Base-by-base conservation (phyloP, 2,329 filamentous ascomycete species). In the Ophiostoma tasmaniense region DNA sequence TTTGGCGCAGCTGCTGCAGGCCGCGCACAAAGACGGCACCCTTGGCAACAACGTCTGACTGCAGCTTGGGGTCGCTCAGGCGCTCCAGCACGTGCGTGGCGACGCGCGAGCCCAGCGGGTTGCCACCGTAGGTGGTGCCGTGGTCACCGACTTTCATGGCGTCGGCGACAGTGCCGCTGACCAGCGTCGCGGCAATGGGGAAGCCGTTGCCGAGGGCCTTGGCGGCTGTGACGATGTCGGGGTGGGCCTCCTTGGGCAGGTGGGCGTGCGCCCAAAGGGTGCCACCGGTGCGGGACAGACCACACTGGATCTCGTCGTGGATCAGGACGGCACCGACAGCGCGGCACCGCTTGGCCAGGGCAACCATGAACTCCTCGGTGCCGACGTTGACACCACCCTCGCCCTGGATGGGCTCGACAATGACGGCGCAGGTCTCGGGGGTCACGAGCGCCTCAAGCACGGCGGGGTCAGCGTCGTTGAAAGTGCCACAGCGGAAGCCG, bases 131-230 rank as follows among this genome's bases (percentile, higher is more conserved):
- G 0, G 93, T 97, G 20, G 93, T 97, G 66, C 93, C 93, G 79
- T 97, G 93, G 78, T 97, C 93, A 70, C 93, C 78, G 39, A 84
- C 77, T 73, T 82, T 80, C 74, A 87, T 85, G 75, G 89, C 88
- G 67, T 89, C 84, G 35, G 87, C 88, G 1, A 96, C 91, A 30
- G 83, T 81, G 68, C 75, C 75, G 72, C 81, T 85, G 45, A 85
- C 83, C 67, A 87, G 85, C 4, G 90, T 91, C 7, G 95, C 95
- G 66, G 92, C 95, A 73, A 99, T 93, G 65, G 95, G 95, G 78
- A 97, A 94, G 5, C 95, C 95, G 76, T 99, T 99, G 20, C 95
- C 95, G 1, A 99, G 87, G 0, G 95, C 95, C 82, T 99, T 99
- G 69, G 95, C 95, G 0, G 91, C 94, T 17, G 94, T 97, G 72